Evolutionary conservation across 352 stramenopile species (phyloP).

Genomic region (Pythium scleroteichum): DNA sequence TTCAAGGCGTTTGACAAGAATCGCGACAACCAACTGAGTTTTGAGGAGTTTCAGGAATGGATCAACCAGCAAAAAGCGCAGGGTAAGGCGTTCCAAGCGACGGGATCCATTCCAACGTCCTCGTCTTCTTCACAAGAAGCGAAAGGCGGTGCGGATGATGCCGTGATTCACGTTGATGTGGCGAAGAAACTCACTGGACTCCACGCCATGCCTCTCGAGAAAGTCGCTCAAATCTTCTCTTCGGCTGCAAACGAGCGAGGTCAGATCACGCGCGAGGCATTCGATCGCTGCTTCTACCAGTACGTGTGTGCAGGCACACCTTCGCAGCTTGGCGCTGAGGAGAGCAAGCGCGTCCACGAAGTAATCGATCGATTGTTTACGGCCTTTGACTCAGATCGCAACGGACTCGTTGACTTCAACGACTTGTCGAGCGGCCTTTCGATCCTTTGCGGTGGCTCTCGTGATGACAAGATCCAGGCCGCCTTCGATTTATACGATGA

Average conservation of each 20-base stretch:
- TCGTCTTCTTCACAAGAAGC: conserved; percentile 4
- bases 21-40: conserved; percentile 70
- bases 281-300: conserved; percentile 79
- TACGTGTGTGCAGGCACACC: conserved; percentile 51
- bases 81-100: background rate
- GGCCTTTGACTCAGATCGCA: conserved; percentile 75
- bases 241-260: conserved; percentile 46
- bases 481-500: conserved; percentile 87
- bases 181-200: conserved; percentile 74
- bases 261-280: conserved; percentile 62
- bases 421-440: conserved; percentile 78
- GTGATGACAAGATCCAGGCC: conserved; percentile 66
- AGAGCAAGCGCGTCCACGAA: conserved; percentile 64
- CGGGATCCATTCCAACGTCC: background rate
- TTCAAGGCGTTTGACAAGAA: conserved; percentile 81
- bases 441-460: conserved; percentile 59
- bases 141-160: background rate
- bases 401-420: conserved; percentile 72
- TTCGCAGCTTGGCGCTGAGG: conserved; percentile 35
- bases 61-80: conserved; percentile 61
- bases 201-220: conserved; percentile 58
- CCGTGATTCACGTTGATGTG: conserved; percentile 61
- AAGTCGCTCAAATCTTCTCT: conserved; percentile 60
- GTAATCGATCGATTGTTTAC: conserved; percentile 77
- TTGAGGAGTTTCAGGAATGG: conserved; percentile 80